A percentile compares a stretch with the other conserved stretches of the same genome.
Evolutionary conservation across 768 basidiomycete species (phyloP).

Genomic region (Kwoniella sp.): DNA sequence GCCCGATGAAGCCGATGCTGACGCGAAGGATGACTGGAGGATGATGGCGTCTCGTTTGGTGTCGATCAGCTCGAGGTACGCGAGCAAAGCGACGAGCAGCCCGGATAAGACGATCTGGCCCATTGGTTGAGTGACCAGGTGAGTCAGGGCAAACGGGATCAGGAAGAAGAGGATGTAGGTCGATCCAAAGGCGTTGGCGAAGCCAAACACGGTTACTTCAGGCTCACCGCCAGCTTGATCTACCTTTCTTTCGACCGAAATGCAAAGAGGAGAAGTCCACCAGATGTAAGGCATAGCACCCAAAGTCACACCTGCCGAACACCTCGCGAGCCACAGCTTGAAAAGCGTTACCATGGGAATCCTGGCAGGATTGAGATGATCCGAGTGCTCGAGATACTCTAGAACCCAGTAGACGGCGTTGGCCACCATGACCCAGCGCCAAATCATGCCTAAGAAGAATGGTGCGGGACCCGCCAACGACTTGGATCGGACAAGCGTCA

Average conservation of each 20-base stretch:
- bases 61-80: constrained; percentile 78
- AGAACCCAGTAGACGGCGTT: constrained; percentile 74
- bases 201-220: constrained; percentile 68
- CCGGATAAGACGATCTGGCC: constrained; percentile 78
- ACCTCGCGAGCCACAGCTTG: constrained; percentile 69
- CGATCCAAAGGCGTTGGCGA: constrained; percentile 85
- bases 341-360: constrained; percentile 60
- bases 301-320: constrained; percentile 58
- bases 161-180: constrained; percentile 83
- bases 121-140: constrained; percentile 71
- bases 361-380: constrained; percentile 42
- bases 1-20: constrained; percentile 30
- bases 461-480: constrained; percentile 75
- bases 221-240: constrained; percentile 40
- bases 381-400: constrained; percentile 68
- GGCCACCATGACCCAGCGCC: constrained; percentile 65
- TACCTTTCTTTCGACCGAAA: constrained; percentile 62
- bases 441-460: constrained; percentile 62
- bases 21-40: constrained; percentile 45
- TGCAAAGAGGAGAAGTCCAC: constrained; percentile 73
- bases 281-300: constrained; percentile 68
- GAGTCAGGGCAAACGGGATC: constrained; percentile 65
- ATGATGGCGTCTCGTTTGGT: constrained; percentile 70
- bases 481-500: constrained; percentile 67
- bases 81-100: constrained; percentile 67